A percentile compares a stretch with the other conserved stretches of the same genome.
These are phyloP conservation scores for Thelephora terrestris DNA, from an alignment of 1,284 basidiomycete genomes.

Conservation along the genomic window DNA sequence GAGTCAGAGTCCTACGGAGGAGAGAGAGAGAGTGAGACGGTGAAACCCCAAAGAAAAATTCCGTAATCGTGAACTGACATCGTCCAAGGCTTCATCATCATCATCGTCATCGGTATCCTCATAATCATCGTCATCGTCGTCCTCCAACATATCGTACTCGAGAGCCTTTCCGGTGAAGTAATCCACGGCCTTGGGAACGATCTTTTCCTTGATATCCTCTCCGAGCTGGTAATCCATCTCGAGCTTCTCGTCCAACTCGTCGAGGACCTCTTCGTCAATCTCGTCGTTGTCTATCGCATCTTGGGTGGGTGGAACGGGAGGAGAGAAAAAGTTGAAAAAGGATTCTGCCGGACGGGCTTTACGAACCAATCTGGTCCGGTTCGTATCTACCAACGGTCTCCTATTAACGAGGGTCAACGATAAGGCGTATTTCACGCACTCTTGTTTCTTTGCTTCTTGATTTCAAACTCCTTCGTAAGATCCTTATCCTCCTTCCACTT, in stretches of 20 bases:
- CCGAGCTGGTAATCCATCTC: conserved; percentile 98
- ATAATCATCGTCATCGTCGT: conserved; percentile 60
- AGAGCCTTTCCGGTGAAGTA: conserved; percentile 97
- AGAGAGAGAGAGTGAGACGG: conserved; percentile 2
- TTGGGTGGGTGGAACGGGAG: conserved; percentile 68
- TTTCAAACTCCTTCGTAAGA: conserved; percentile 94
- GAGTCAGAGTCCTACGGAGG: conserved; percentile 44
- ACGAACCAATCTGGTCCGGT: conserved; percentile 85
- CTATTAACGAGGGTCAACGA: background rate
- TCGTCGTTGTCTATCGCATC: conserved; percentile 68
- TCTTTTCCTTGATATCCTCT: conserved; percentile 97
- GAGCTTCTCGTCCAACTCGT: conserved; percentile 85
- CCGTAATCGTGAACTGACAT: conserved; percentile 27
- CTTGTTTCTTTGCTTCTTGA: conserved; percentile 99
- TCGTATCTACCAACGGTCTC: conserved; percentile 54
- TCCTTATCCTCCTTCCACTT: conserved; percentile 99
- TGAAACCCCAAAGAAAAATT: conserved; percentile 6
- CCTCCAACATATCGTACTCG: conserved; percentile 74
- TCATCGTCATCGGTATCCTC: conserved; percentile 49
- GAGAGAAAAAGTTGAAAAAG: conserved; percentile 97
- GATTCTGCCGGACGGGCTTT: conserved; percentile 85
- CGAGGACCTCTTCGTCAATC: conserved; percentile 77
- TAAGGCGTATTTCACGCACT: conserved; percentile 40
- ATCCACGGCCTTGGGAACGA: conserved; percentile 91
- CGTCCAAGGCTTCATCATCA: conserved; percentile 37